These are phyloP conservation scores for Trichomonascaceae sp. DNA, from an alignment of 1,139 yeast genomes.

Conservation along the genomic window DNA sequence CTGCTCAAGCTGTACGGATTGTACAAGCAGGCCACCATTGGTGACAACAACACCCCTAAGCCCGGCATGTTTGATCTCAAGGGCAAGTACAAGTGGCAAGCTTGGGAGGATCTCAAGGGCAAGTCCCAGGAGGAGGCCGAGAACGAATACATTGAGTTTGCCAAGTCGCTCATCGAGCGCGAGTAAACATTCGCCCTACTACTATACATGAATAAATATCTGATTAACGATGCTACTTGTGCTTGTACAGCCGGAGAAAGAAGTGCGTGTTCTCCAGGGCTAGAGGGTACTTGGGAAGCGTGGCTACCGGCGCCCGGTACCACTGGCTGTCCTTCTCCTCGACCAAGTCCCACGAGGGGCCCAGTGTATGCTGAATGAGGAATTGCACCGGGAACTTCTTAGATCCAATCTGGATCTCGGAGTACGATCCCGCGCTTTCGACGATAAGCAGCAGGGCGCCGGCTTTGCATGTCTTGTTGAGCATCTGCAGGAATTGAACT, in stretches of 20 bases:
- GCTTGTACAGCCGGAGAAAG: constrained; percentile 60
- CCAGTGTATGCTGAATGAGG: constrained; percentile 57
- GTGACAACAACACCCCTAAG: constrained; percentile 77
- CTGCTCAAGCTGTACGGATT: constrained; percentile 68
- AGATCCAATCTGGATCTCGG: constrained; percentile 63
- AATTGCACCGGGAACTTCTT: constrained; percentile 75
- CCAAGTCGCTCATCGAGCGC: constrained; percentile 10
- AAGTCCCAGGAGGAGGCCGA: constrained; percentile 85
- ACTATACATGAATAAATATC: no score
- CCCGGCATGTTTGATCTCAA: constrained; percentile 80
- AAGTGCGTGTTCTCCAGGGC: constrained; percentile 81
- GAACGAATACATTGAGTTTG: constrained; percentile 29
- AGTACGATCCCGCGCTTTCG: constrained; percentile 85
- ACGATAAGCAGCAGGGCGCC: constrained; percentile 57
- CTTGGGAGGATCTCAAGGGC: constrained; percentile 88
- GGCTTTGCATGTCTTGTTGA: constrained; percentile 31
- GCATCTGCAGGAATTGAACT: constrained; percentile 41
- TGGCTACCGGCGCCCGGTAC: constrained; percentile 53
- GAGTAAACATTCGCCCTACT: no score
- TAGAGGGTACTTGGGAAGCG: constrained; percentile 52
- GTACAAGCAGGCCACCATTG: constrained; percentile 93
- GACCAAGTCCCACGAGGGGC: constrained; percentile 56
- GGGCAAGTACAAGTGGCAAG: constrained; percentile 96
- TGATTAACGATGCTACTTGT: no score
- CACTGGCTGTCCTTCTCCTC: constrained; percentile 64